Evolutionary conservation across 192 early-diverging fungal species (phyloP), one percentile per base, ranked within the genome.

Genomic region (Coemansia pectinata): DNA sequence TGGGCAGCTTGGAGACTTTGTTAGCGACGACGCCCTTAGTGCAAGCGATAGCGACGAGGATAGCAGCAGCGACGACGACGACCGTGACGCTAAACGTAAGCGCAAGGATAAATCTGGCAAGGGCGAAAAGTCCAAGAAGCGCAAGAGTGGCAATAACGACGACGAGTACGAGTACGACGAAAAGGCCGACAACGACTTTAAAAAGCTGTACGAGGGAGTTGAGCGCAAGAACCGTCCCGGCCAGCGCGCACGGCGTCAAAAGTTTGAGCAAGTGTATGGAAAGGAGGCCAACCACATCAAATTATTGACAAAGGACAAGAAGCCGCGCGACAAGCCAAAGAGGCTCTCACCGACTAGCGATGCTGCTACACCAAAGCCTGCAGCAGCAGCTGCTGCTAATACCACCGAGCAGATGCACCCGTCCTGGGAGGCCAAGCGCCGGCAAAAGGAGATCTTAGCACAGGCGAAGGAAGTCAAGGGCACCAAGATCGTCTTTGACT

Each of bases 261-360:
- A 71, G 81, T 81, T 79, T 19, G 87, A 86, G 64, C 59, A 74
- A 23, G 75, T 76, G 62, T 88, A 74, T 58, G 87, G 87, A 42
- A 68, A 84, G 15, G 87, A 88, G 11, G 87, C 87, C 10, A 88
- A 88, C 71, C 87, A 88, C 36, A 63, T 88, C 41, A 86, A 86
- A 76, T 65, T 84, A 50, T 36, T 63, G 29, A 62, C 70, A 45
- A 86, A 86, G 69, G 81, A 86, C 40, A 80, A 80, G 62, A 69
- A 74, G 55, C 44, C 65, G 3, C 34, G 19, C 38, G 59, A 71
- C 50, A 82, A 76, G 63, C 70, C 70, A 15, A 70, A 72, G n/a
- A 65, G 57, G 31, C 71, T 74, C 60, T 50, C 42, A 5, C 61
- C 69, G 36, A 39, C 69, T 23, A 73, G 70, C 12, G 63, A 61